Evolutionary conservation across 1,139 yeast genomes (phyloP).

Genomic region (Pichia sp.): DNA sequence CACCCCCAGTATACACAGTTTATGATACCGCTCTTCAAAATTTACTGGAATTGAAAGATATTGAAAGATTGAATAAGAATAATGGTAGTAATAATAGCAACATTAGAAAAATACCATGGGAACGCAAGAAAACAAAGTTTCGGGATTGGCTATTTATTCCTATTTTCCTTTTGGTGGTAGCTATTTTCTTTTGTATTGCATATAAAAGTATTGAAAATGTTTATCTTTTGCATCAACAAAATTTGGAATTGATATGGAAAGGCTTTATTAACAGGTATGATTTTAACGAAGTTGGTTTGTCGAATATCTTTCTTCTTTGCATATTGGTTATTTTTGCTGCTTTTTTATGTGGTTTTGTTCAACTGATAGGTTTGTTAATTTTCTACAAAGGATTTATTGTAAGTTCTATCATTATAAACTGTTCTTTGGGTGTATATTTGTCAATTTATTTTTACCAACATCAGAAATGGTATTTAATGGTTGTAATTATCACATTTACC

Average conservation of each 20-base stretch:
- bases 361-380: conserved; percentile 42
- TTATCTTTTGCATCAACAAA: conserved; percentile 30
- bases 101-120: conserved; percentile 15
- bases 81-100: not conserved
- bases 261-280: conserved; percentile 51
- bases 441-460: conserved; percentile 62
- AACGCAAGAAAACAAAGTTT: conserved; percentile 55
- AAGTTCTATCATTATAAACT: conserved; percentile 61
- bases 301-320: conserved; percentile 45
- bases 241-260: conserved; percentile 72
- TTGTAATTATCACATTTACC: conserved; percentile 64
- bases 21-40: no score
- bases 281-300: not conserved
- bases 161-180: conserved; percentile 53
- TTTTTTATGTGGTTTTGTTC: conserved; percentile 41
- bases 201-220: conserved; percentile 57
- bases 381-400: conserved; percentile 64
- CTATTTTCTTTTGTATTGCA: conserved; percentile 69
- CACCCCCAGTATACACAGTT: no score
- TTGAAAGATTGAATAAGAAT: no score
- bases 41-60: no score
- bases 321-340: conserved; percentile 55
- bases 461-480: conserved; percentile 70
- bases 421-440: conserved; percentile 67
- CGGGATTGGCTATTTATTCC: conserved; percentile 72